These are phyloP conservation scores for Vitis labrusca DNA, from an alignment of 164 flowering plant species.

Conservation along the genomic window DNA sequence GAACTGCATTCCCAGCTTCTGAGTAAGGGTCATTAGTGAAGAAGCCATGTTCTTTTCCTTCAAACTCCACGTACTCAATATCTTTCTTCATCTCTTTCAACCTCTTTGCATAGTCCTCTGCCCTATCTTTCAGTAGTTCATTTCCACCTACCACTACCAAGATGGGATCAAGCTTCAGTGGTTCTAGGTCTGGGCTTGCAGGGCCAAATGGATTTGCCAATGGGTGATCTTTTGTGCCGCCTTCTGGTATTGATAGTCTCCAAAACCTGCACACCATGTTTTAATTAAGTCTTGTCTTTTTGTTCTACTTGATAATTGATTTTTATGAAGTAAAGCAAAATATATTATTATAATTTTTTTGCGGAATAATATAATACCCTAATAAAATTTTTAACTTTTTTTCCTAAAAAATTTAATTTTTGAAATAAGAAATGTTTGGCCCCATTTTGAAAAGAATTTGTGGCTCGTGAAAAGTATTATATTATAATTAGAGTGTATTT, in stretches of 20 bases:
- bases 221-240: slow-evolving; percentile 52
- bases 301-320: no score
- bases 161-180: slow-evolving; percentile 40
- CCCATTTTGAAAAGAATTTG: no score
- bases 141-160: slow-evolving; percentile 41
- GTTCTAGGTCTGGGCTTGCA: slow-evolving; percentile 32
- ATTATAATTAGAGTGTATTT: no score
- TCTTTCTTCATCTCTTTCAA: slow-evolving; percentile 41
- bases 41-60: slow-evolving; percentile 53
- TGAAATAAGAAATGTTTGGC: no score
- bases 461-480: no score
- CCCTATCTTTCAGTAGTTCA: slow-evolving; percentile 54
- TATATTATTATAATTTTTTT: no score
- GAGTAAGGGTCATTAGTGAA: slow-evolving; percentile 34
- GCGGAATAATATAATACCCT: no score
- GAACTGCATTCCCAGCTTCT: slow-evolving; percentile 9
- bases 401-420: no score
- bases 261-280: slow-evolving; percentile 44
- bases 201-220: slow-evolving; percentile 60
- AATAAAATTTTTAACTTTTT: no score
- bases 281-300: not conserved
- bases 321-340: no score
- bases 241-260: slow-evolving; percentile 60
- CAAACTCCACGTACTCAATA: slow-evolving; percentile 39
- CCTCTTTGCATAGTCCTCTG: slow-evolving; percentile 37